Percentiles rank a stretch among this genome's conserved stretches.
Conservation (phyloP, 768 basidiomycete species). For the Austroboletus eburneus region DNA sequence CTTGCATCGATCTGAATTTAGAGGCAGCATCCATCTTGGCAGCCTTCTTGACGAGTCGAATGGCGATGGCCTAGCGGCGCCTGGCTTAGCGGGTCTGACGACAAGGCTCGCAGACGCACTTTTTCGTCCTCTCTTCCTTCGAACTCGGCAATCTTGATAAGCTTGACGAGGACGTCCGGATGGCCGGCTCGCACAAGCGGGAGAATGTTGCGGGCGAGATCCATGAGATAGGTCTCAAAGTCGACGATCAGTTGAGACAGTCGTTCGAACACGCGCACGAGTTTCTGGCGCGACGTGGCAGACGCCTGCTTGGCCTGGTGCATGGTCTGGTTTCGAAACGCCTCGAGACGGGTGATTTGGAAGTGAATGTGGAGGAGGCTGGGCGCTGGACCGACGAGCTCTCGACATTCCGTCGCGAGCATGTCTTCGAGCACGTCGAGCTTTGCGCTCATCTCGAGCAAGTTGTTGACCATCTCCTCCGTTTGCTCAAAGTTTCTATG, state of each 20-base stretch:
- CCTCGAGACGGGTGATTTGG: conserved; percentile 87
- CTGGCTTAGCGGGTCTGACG: neutral
- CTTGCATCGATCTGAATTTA: conserved; percentile 91
- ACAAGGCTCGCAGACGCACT: conserved; percentile 38
- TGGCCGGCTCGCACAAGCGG: conserved; percentile 76
- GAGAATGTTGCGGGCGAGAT: conserved; percentile 72
- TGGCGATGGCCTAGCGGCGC: conserved; percentile 72
- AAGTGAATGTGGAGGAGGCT: conserved; percentile 90
- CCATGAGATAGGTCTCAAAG: conserved; percentile 83
- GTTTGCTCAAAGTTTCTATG: conserved; percentile 89
- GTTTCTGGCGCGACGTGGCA: conserved; percentile 58
- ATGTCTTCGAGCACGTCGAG: conserved; percentile 75
- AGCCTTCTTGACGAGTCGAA: conserved; percentile 90
- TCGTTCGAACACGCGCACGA: conserved; percentile 79
- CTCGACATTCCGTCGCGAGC: conserved; percentile 67
- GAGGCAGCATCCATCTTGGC: conserved; percentile 90
- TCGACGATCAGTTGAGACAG: conserved; percentile 73
- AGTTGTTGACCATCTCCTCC: conserved; percentile 91
- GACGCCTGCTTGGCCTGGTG: conserved; percentile 88
- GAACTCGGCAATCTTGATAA: conserved; percentile 90
- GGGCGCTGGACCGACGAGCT: conserved; percentile 82
- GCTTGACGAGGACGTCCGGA: conserved; percentile 82
- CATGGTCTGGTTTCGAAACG: conserved; percentile 92
- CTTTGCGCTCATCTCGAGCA: conserved; percentile 87
- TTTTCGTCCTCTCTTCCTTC: conserved; percentile 95